These are phyloP conservation scores for Phialemonium atrogriseum DNA, from an alignment of 2,329 filamentous ascomycete species.

Conservation along the genomic window DNA sequence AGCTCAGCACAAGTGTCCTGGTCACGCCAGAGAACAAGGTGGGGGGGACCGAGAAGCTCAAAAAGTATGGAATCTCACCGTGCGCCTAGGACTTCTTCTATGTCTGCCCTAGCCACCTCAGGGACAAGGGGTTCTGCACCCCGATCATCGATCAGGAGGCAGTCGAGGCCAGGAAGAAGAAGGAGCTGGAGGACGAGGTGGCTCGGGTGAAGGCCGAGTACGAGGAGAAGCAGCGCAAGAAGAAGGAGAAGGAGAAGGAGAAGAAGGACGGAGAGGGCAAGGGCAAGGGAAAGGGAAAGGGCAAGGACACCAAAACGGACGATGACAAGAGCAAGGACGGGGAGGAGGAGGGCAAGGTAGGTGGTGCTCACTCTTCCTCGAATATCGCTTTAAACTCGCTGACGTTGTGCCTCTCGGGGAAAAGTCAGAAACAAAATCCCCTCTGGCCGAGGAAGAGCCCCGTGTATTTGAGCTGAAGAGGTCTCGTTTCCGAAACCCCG, in stretches of 20 bases:
- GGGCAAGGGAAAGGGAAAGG: conserved; percentile 34
- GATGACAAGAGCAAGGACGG: conserved; percentile 33
- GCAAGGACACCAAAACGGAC: conserved; percentile 32
- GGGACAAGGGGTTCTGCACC: conserved; percentile 72
- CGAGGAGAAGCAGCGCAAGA: conserved; percentile 61
- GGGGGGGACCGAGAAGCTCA: conserved; percentile 7
- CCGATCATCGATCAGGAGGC: conserved; percentile 64
- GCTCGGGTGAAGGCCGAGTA: conserved; percentile 67
- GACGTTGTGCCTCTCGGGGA: background rate
- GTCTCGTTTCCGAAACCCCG: no score
- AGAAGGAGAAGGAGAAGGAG: conserved; percentile 59
- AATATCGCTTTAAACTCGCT: background rate
- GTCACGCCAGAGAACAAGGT: conserved; percentile 89
- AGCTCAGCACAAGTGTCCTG: conserved; percentile 76
- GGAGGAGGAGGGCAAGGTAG: conserved; percentile 24
- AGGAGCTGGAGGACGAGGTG: conserved; percentile 55
- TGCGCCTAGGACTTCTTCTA: conserved; percentile 72
- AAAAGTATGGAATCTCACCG: conserved; percentile 2
- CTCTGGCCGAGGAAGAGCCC: conserved; percentile 55
- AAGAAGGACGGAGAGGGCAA: conserved; percentile 44
- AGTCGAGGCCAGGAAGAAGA: conserved; percentile 55
- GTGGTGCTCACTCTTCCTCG: conserved; percentile 1
- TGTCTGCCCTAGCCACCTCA: conserved; percentile 74
- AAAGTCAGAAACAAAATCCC: conserved; percentile 31
- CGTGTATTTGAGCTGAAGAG: conserved; percentile 79